Base-by-base conservation (phyloP, 2,329 filamentous ascomycete species). In the Pseudonectria foliicola region DNA sequence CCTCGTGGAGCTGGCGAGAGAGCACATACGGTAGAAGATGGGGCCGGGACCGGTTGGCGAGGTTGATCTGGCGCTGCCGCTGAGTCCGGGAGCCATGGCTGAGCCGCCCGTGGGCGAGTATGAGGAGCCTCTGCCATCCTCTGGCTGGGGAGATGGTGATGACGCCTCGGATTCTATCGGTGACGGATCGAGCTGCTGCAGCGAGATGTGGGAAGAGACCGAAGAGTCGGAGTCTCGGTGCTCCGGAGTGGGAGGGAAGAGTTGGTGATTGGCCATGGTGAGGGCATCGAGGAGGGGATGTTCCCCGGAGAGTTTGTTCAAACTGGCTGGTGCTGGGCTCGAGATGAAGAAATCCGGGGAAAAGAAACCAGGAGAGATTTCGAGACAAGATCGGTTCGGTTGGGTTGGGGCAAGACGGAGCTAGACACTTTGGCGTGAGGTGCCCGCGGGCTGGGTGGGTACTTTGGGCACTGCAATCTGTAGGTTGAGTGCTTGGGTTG, bases 121-220 rank as follows among this genome's bases (percentile, higher is more conserved):
- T 4, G 4, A n/a, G 21, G 25, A 12, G 21, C 12, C 56, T 59
- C 58, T 23, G 65, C 54, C 36, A 59, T 55, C 18, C 55, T 57
- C 43, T 29, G 42, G 33, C 41, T 38, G 35, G 41, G 35, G 37
- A 15, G 36, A 23, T 44, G 35, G 13, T 34, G 24, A 24, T 66
- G 56, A 14, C 67, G 73, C 37, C 71, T 68, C 39, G 25, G 61
- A 61, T 16, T 74, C 82, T 28, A 94, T 85, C 0, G 88, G 89
- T 14, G 80, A 79, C 4, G 89, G 89, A 34, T 94, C 88, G 42
- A 95, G 68, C 54, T 90, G 78, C 33, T 82, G 72, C 38, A 95
- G 72, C 27, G 82, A 82, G 38, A 77, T 63, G 34, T 80, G 61
- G 25, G 18, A 21, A 5, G 18, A 21, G 18, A 21, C 18, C 18